Conservation (phyloP, 139 green algal species). For the Bryopsis sp. region DNA sequence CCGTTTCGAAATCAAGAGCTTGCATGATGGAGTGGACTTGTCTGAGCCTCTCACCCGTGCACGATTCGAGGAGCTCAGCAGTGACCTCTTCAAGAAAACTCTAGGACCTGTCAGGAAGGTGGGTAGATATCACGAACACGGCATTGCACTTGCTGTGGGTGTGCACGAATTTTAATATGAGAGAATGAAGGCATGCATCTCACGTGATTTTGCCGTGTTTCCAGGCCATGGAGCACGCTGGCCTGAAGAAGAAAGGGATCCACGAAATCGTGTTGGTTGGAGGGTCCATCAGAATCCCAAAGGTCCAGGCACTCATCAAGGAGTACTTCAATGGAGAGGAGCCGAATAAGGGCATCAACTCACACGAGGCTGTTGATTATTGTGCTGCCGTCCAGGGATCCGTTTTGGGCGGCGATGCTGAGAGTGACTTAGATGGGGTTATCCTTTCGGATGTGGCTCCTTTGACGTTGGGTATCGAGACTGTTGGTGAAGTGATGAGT, state of each 20-base stretch:
- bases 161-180: too few species aligned
- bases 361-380: constrained; percentile 88
- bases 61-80: constrained; percentile 98
- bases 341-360: constrained; percentile 92
- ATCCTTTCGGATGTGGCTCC: constrained; percentile 78
- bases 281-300: constrained; percentile 90
- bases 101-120: constrained; percentile 93
- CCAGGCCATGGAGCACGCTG: constrained; percentile 90
- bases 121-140: too few species aligned
- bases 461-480: constrained; percentile 90
- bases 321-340: constrained; percentile 87
- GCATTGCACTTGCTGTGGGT: too few species aligned
- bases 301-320: constrained; percentile 81
- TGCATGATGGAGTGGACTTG: constrained; percentile 92
- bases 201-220: too few species aligned
- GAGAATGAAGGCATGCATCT: too few species aligned
- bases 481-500: constrained; percentile 85
- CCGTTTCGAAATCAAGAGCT: constrained; percentile 93
- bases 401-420: constrained; percentile 38
- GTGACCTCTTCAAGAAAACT: constrained; percentile 97
- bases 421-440: constrained; percentile 70
- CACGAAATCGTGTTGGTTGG: constrained; percentile 96
- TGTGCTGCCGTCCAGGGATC: constrained; percentile 78
- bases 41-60: constrained; percentile 94
- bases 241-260: constrained; percentile 79